These are phyloP conservation scores for Pseudonitzschia multiseries DNA, from an alignment of 108 stramenopile species.

Conservation along the genomic window DNA sequence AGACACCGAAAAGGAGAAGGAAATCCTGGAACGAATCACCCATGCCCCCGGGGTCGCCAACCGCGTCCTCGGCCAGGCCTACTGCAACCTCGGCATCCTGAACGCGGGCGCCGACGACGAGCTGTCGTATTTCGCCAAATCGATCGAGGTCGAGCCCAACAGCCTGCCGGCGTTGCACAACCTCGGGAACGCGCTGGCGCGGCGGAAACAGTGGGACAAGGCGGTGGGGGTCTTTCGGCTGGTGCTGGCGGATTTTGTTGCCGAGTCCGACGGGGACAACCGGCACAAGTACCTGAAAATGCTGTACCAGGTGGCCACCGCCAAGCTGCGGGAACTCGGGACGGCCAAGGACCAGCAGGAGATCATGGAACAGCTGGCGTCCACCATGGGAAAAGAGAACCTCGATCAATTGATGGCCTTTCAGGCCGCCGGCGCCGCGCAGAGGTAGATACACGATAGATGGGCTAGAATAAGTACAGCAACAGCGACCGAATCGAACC, in stretches of 20 bases:
- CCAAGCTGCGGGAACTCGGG: slow-evolving; percentile 19
- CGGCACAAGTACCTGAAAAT: slow-evolving; percentile 28
- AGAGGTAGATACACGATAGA: background rate
- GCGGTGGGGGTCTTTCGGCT: slow-evolving; percentile 32
- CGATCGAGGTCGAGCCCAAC: slow-evolving; percentile 24
- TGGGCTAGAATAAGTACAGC: too few relatives aligned
- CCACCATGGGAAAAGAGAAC: slow-evolving; percentile 44
- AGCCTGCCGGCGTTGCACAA: slow-evolving; percentile 39
- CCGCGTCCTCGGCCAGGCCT: slow-evolving; percentile 28
- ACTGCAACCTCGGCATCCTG: slow-evolving; percentile 48
- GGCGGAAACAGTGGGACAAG: slow-evolving; percentile 30
- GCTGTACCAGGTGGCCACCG: slow-evolving; percentile 38
- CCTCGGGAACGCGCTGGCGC: slow-evolving; percentile 45
- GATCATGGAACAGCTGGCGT: slow-evolving; percentile 28
- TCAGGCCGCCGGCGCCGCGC: background rate
- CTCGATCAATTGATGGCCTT: slow-evolving; percentile 36
- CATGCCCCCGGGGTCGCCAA: slow-evolving; percentile 38
- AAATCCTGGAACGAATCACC: slow-evolving; percentile 29
- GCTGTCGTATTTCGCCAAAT: slow-evolving; percentile 39
- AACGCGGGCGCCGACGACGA: slow-evolving; percentile 36
- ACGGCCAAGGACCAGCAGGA: slow-evolving; percentile 29
- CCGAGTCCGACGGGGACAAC: slow-evolving; percentile 12
- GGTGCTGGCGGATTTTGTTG: slow-evolving; percentile 18
- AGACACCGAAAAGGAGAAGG: slow-evolving; percentile 23
- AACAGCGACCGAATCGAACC: too few relatives aligned